Evolutionary conservation across 192 early-diverging fungal species (phyloP).

Genomic region (Dimargaris xerosporica): DNA sequence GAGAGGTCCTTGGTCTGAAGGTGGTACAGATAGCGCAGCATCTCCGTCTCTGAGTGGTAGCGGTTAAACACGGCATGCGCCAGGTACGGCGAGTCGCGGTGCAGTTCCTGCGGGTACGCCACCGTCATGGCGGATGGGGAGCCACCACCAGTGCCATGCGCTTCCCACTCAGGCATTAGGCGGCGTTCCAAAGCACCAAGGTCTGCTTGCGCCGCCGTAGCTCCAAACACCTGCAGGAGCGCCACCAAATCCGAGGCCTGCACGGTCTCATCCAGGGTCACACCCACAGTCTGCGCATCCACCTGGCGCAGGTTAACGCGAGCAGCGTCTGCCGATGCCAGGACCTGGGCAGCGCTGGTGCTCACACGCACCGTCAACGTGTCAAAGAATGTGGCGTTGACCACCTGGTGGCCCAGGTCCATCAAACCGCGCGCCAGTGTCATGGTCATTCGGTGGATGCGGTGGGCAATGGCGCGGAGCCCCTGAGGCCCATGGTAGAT

Average conservation of each 20-base stretch:
- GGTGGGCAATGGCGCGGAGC: constrained; percentile 74
- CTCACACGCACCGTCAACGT: constrained; percentile 72
- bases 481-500: constrained; percentile 97
- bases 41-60: constrained; percentile 96
- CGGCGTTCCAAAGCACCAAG: constrained; percentile 25
- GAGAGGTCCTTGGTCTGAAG: constrained; percentile 97
- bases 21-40: constrained; percentile 91
- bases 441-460: constrained; percentile 82
- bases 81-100: constrained; percentile 61
- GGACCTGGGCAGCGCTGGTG: constrained; percentile 39
- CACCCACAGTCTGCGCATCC: constrained; percentile 54
- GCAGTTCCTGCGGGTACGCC: constrained; percentile 42
- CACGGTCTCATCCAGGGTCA: constrained; percentile 89
- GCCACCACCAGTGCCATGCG: constrained; percentile 25
- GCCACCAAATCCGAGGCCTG: constrained; percentile 64
- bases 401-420: constrained; percentile 60
- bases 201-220: constrained; percentile 27
- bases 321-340: constrained; percentile 51
- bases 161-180: constrained; percentile 35
- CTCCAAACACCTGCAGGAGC: constrained; percentile 67
- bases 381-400: constrained; percentile 85
- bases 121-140: constrained; percentile 1
- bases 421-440: constrained; percentile 64
- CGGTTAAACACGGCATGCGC: constrained; percentile 89
- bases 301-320: constrained; percentile 84